phyloP scores from a whole-genome alignment of 192 early-diverging fungal genomes.

The Entomortierella chlamydospora region DNA sequence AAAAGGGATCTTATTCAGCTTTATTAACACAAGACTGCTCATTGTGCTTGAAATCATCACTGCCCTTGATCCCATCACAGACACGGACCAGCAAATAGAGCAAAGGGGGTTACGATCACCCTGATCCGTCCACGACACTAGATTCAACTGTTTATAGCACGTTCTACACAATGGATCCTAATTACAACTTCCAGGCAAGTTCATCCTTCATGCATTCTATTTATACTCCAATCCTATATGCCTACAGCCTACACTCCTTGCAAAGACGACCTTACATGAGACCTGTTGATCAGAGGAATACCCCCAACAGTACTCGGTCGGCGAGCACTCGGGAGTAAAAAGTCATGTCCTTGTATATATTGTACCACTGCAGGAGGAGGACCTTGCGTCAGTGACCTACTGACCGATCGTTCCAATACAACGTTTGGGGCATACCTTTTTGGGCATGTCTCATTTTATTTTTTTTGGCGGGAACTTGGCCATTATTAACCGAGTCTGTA shows the following conservation, averaged over 20 bases:
- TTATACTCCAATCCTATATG: background rate
- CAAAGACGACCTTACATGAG: background rate
- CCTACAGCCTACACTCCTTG: too few species aligned
- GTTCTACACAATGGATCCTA: constrained; percentile 32
- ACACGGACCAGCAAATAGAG: background rate
- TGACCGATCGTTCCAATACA: background rate
- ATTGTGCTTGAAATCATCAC: background rate
- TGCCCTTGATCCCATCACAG: background rate
- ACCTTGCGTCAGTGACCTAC: constrained; percentile 5
- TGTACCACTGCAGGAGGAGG: constrained; percentile 6
- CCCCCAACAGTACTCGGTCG: background rate
- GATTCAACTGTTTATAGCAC: background rate
- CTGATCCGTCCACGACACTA: background rate
- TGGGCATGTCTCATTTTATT: too few species aligned
- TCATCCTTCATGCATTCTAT: background rate
- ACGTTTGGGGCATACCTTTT: too few species aligned
- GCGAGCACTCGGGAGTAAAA: too few species aligned
- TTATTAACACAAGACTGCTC: too few species aligned
- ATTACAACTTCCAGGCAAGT: constrained; percentile 54
- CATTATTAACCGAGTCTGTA: background rate
- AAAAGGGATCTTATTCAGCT: too few species aligned
- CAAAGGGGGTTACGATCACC: background rate
- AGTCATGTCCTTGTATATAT: background rate
- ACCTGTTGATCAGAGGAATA: background rate
- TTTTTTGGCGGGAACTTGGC: constrained; percentile 6